Evolutionary conservation across 2,329 filamentous ascomycete species (phyloP), one percentile per base, ranked within the genome.

Genomic region (Fusarium camptoceras): DNA sequence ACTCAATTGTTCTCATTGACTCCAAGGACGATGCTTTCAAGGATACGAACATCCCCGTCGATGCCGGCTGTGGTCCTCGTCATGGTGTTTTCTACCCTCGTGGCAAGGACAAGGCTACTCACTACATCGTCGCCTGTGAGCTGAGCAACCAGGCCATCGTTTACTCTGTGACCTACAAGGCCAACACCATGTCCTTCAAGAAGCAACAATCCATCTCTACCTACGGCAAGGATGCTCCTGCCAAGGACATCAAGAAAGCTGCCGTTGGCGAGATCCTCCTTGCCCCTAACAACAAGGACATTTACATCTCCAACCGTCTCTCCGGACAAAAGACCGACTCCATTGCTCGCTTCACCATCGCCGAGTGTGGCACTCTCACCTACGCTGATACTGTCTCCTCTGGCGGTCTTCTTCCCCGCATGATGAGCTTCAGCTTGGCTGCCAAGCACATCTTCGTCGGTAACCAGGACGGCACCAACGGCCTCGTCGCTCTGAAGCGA

Each of bases 231-330:
- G 74, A 66, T 20, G 72, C 73, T 59, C 76, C 76, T 6, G 79
- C 82, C 6, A 77, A 76, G 59, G 81, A 81, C 60, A 55, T 77
- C 39, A 76, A 71, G 28, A 73, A 73, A 3, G 83, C 84, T 9
- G 79, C 82, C 1, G 84, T 82, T 3, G 85, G 83, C 46, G 84
- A 83, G 74, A 73, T 87, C 41, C 75, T 80, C 60, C 73, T 86
- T 34, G 76, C 81, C 11, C 72, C 74, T 27, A 81, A 83, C 76
- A 78, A 78, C 73, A 75, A 75, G 68, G 78, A 85, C 76, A 70
- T 87, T 20, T 87, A 87, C 76, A 80, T 86, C 55, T 84, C 84
- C 39, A 87, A 87, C 80, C 83, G 85, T 6, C 68, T 85, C 27
- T 83, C 80, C 2, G 84, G 83, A 55, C 79, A 81, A 37, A 70